Conservation (phyloP, 2,329 filamentous ascomycete species). For the Penicillium verrucosum region DNA sequence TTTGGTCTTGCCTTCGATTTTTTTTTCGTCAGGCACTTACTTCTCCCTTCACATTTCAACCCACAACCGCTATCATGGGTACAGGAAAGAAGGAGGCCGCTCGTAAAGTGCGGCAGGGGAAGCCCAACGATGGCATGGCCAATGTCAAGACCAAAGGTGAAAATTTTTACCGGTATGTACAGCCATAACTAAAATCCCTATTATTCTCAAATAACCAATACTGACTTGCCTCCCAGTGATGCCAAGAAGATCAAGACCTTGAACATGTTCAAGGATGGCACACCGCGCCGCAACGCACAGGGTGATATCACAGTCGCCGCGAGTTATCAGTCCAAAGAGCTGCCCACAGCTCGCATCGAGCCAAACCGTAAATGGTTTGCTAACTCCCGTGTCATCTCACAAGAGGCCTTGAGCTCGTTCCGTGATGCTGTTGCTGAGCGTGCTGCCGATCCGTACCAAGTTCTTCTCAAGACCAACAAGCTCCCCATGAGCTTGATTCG, state of each 20-base stretch:
- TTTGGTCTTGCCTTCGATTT: conserved; percentile 29
- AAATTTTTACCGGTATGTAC: conserved; percentile 81
- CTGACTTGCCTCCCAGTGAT: conserved; percentile 41
- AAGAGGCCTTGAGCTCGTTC: conserved; percentile 82
- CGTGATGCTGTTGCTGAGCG: conserved; percentile 89
- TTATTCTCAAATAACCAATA: neutral
- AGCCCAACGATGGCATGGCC: conserved; percentile 77
- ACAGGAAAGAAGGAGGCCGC: conserved; percentile 86
- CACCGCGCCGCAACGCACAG: conserved; percentile 72
- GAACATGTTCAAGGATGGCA: conserved; percentile 88
- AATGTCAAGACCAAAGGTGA: conserved; percentile 95
- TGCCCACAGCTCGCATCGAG: conserved; percentile 82
- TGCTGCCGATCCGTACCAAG: conserved; percentile 84
- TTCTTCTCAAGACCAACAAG: conserved; percentile 96
- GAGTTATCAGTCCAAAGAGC: conserved; percentile 75
- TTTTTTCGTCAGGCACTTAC: conserved; percentile 26
- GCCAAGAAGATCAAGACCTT: conserved; percentile 86
- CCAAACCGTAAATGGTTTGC: conserved; percentile 98
- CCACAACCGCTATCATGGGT: conserved; percentile 61
- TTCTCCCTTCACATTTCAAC: conserved; percentile 15
- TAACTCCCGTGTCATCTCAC: conserved; percentile 85
- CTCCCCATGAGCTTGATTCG: conserved; percentile 91
- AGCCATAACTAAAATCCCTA: conserved; percentile 28
- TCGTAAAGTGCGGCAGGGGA: conserved; percentile 80
- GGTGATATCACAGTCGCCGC: conserved; percentile 85